Percentiles rank a stretch among this genome's conserved stretches.
Conservation (phyloP, 345 rosid species). For the Eucalyptus cladocalyx region DNA sequence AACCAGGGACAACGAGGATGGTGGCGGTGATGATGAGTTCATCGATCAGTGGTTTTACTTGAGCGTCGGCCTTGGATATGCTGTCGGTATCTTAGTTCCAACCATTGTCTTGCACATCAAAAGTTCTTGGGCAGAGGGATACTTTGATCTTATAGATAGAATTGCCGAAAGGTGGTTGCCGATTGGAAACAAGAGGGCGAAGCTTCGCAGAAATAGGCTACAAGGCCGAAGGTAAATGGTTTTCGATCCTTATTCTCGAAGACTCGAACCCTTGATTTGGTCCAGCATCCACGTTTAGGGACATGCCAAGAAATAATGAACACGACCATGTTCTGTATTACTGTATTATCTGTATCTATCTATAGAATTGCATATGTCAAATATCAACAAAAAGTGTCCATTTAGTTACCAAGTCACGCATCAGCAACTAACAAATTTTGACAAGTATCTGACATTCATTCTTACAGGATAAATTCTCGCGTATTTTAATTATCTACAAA, state of each 20-base stretch:
- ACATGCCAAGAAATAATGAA: not conserved
- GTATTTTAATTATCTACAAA: not conserved
- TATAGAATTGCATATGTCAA: not conserved
- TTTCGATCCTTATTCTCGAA: not conserved
- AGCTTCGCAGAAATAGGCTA: not conserved
- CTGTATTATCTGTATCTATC: not conserved
- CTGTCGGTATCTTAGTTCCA: constrained; percentile 14
- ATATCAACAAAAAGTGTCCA: not conserved
- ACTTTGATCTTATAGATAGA: constrained; percentile 15
- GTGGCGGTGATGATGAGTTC: no score
- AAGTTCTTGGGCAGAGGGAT: constrained; percentile 11
- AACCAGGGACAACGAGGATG: no score
- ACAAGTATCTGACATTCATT: not conserved
- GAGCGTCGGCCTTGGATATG: no score
- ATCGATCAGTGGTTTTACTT: no score
- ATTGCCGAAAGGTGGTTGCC: not conserved
- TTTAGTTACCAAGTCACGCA: not conserved
- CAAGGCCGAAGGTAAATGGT: not conserved
- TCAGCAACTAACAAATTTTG: not conserved
- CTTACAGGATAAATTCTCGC: not conserved
- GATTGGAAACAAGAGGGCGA: not conserved
- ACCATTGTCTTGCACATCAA: not conserved
- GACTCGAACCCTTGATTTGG: not conserved
- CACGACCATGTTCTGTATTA: not conserved
- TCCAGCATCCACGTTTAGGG: not conserved